These are phyloP conservation scores for Parathielavia appendiculata DNA, from an alignment of 495 filamentous ascomycete species.

Conservation along the genomic window DNA sequence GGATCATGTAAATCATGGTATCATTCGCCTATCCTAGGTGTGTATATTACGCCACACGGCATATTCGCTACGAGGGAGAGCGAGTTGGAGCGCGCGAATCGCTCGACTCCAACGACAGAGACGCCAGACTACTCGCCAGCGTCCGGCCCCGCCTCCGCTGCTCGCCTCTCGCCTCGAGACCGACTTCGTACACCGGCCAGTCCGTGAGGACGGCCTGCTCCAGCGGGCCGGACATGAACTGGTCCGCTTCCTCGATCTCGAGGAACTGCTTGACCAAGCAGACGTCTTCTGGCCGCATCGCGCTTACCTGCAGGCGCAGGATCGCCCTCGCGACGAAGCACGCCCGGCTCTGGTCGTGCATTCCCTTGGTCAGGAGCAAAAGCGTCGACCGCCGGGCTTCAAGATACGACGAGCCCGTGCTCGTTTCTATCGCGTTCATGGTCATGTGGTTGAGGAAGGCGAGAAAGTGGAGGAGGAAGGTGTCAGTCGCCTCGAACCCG, in stretches of 20 bases:
- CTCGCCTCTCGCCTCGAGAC: constrained; percentile 18
- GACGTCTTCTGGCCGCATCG: constrained; percentile 25
- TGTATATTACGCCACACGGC: neutral
- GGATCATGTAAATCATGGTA: neutral
- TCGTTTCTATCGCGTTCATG: constrained; percentile 25
- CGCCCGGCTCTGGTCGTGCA: constrained; percentile 33
- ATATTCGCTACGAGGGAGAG: constrained; percentile 10
- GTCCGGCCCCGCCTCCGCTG: constrained; percentile 9
- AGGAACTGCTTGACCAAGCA: constrained; percentile 23
- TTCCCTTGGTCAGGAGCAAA: constrained; percentile 34
- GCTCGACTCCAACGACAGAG: constrained; percentile 16
- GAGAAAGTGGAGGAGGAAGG: constrained; percentile 34
- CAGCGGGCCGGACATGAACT: constrained; percentile 20
- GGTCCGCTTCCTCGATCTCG: constrained; percentile 21
- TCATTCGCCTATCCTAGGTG: neutral
- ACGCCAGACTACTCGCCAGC: constrained; percentile 18
- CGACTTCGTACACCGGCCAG: constrained; percentile 25
- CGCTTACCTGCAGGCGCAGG: constrained; percentile 20
- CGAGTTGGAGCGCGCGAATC: neutral
- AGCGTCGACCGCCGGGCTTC: constrained; percentile 33
- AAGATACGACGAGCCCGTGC: constrained; percentile 12
- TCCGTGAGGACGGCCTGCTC: constrained; percentile 24
- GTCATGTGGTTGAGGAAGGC: constrained; percentile 29
- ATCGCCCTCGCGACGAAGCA: constrained; percentile 28
- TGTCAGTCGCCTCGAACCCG: constrained; percentile 35